These are phyloP conservation scores for Blastomyces percursus DNA, from an alignment of 2,329 filamentous ascomycete genomes.

Conservation along the genomic window DNA sequence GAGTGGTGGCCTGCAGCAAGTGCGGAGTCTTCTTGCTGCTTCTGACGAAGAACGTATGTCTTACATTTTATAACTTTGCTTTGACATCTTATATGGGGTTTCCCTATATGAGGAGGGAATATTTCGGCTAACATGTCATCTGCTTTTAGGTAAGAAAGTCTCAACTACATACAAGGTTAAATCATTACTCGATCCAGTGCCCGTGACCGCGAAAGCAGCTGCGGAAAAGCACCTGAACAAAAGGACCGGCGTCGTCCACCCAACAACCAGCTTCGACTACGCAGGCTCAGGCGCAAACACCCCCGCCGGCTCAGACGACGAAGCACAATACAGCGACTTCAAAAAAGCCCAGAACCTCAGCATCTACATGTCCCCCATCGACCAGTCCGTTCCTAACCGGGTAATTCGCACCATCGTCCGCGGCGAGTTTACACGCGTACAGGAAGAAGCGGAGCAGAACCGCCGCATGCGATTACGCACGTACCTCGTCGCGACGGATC, in stretches of 20 bases:
- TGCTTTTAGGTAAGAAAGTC: constrained; percentile 41
- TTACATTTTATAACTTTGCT: constrained; percentile 14
- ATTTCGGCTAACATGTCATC: constrained; percentile 9
- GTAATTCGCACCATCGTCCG: constrained; percentile 83
- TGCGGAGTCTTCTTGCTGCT: constrained; percentile 57
- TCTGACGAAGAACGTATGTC: constrained; percentile 68
- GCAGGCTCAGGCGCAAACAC: constrained; percentile 48
- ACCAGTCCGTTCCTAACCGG: constrained; percentile 62
- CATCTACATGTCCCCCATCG: constrained; percentile 66
- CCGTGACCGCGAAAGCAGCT: constrained; percentile 47
- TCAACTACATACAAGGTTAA: constrained; percentile 48
- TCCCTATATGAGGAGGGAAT: background rate
- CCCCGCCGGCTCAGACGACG: constrained; percentile 71
- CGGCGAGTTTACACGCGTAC: constrained; percentile 69
- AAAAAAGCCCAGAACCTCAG: constrained; percentile 76
- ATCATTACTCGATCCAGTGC: constrained; percentile 50
- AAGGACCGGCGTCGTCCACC: constrained; percentile 57
- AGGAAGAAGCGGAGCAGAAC: constrained; percentile 60
- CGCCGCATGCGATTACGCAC: constrained; percentile 70
- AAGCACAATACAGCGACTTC: constrained; percentile 74
- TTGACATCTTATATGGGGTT: constrained; percentile 4
- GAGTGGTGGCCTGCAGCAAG: constrained; percentile 32
- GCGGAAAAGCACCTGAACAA: constrained; percentile 45
- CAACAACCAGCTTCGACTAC: constrained; percentile 72
- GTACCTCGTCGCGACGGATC: constrained; percentile 89